Evolutionary conservation across 1,139 yeast species (phyloP).

Genomic region (Geotrichum fermentans): DNA sequence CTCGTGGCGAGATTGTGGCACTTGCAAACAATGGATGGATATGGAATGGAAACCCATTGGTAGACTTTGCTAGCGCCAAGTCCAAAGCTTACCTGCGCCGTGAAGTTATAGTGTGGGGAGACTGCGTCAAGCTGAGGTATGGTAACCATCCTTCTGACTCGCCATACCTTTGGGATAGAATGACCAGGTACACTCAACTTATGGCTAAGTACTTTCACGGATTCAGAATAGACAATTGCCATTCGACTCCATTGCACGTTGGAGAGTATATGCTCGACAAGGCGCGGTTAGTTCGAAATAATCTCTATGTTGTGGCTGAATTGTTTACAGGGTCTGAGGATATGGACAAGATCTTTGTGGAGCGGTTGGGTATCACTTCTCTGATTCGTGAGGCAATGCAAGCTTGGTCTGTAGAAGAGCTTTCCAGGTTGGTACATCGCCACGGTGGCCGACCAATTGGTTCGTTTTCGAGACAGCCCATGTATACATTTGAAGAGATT

Average conservation of each 20-base stretch:
- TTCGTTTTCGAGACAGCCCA: constrained; percentile 47
- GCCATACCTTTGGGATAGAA: constrained; percentile 83
- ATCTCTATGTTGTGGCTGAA: constrained; percentile 90
- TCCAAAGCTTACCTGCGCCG: constrained; percentile 82
- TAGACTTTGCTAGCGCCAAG: constrained; percentile 80
- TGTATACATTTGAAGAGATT: constrained; percentile 25
- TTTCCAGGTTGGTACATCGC: constrained; percentile 78
- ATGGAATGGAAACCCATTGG: constrained; percentile 95
- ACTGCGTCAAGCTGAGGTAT: constrained; percentile 88
- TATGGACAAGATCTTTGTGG: constrained; percentile 85
- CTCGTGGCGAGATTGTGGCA: constrained; percentile 50
- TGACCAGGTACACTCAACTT: constrained; percentile 68
- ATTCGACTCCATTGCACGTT: constrained; percentile 92
- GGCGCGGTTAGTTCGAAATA: constrained; percentile 79
- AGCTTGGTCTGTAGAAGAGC: constrained; percentile 82
- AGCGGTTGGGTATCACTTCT: constrained; percentile 81
- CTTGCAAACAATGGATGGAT: constrained; percentile 97
- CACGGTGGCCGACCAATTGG: constrained; percentile 97
- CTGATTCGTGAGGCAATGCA: constrained; percentile 96
- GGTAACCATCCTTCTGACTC: constrained; percentile 75
- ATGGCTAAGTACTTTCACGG: constrained; percentile 79
- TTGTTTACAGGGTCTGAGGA: constrained; percentile 88
- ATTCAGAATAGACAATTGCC: constrained; percentile 90
- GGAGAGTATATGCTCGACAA: constrained; percentile 84
- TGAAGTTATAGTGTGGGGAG: constrained; percentile 97